phyloP scores from a whole-genome alignment of 2,329 filamentous ascomycete genomes.

The Xylariaceae sp. region DNA sequence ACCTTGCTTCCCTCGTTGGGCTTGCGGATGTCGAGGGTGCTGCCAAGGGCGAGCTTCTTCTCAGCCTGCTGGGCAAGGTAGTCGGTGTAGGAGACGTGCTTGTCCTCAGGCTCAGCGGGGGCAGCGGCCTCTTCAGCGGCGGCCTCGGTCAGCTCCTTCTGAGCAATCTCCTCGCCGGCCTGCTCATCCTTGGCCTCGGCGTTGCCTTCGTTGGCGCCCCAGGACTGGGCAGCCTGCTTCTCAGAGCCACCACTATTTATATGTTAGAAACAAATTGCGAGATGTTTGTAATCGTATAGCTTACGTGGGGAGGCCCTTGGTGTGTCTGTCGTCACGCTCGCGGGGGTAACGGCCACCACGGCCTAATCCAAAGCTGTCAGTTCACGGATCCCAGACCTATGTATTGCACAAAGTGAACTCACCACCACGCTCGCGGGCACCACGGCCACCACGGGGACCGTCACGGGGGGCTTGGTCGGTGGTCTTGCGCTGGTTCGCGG shows the following conservation, averaged over 20 bases:
- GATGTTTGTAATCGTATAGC: slow-evolving; percentile 19
- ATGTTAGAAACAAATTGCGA: slow-evolving; percentile 5
- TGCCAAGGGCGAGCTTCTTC: slow-evolving; percentile 70
- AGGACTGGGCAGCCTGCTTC: slow-evolving; percentile 84
- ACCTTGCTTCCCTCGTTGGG: slow-evolving; percentile 85
- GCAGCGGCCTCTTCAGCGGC: slow-evolving; percentile 41
- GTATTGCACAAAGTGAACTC: slow-evolving; percentile 26
- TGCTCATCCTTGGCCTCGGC: slow-evolving; percentile 88
- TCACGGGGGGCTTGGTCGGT: slow-evolving; percentile 61
- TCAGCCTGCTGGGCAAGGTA: slow-evolving; percentile 69
- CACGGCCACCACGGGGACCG: slow-evolving; percentile 56
- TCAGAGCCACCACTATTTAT: slow-evolving; percentile 59
- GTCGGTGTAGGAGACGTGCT: slow-evolving; percentile 82
- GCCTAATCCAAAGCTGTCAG: slow-evolving; percentile 35
- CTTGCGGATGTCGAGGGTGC: slow-evolving; percentile 67
- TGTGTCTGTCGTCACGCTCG: slow-evolving; percentile 53
- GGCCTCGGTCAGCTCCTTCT: slow-evolving; percentile 73
- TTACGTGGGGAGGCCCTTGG: slow-evolving; percentile 45
- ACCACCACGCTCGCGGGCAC: slow-evolving; percentile 59
- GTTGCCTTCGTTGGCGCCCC: slow-evolving; percentile 77
- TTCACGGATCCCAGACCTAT: not conserved
- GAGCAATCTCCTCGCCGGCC: slow-evolving; percentile 82
- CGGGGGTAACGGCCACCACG: slow-evolving; percentile 50
- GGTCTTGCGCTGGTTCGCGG: slow-evolving; percentile 75
- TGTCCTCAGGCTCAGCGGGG: slow-evolving; percentile 67